A percentile compares a stretch with the other conserved stretches of the same genome.
phyloP scores from a whole-genome alignment of 2,329 filamentous ascomycete genomes.

The Rhynchosporium secalis region DNA sequence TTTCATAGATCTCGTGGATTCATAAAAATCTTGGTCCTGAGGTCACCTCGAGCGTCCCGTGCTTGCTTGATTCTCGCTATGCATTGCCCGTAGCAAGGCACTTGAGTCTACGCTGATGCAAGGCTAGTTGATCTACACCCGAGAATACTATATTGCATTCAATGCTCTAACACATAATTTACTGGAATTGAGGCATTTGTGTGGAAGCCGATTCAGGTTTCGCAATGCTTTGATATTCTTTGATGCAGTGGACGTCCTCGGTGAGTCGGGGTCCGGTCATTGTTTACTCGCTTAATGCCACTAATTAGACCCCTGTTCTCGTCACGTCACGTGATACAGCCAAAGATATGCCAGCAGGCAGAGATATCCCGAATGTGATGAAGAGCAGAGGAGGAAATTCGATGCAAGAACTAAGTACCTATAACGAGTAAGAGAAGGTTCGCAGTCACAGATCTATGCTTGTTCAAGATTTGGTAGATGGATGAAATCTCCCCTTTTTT shows the following conservation, averaged over 20 bases:
- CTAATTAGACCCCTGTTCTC: background rate
- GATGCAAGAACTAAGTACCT: background rate
- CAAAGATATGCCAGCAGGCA: too few species aligned
- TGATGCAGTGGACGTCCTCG: background rate
- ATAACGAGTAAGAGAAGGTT: background rate
- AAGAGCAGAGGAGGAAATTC: background rate
- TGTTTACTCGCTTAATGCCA: background rate
- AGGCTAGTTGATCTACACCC: background rate
- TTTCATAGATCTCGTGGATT: too few species aligned
- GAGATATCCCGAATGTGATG: too few species aligned
- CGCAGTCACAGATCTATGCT: background rate
- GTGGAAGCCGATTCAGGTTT: too few species aligned
- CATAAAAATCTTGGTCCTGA: too few species aligned
- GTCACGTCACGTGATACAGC: background rate
- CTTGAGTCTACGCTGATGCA: background rate
- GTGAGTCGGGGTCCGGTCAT: background rate
- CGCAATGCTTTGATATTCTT: background rate
- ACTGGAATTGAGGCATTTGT: too few species aligned
- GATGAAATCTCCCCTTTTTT: background rate
- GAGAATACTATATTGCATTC: too few species aligned
- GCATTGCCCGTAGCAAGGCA: background rate
- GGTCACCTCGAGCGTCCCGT: background rate
- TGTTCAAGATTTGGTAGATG: background rate
- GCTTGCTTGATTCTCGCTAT: background rate
- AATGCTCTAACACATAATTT: too few species aligned